Evolutionary conservation across 1,139 yeast species (phyloP).

Genomic region (Lodderomyces elongisporus): DNA sequence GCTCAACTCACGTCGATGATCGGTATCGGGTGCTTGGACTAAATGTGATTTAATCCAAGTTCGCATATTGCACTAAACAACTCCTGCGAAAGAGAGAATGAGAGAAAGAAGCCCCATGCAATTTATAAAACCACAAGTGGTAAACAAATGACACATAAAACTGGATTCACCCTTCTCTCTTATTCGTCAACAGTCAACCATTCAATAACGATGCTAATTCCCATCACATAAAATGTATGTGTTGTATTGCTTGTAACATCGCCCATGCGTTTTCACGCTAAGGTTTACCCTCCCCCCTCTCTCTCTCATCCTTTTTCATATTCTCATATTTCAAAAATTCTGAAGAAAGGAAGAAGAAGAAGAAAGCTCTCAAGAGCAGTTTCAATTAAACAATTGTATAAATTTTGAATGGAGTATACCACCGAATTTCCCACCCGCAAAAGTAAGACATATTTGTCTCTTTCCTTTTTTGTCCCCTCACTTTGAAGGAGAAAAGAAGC

Average conservation of each 20-base stretch:
- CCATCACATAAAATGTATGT: conserved; percentile 36
- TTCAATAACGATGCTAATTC: conserved; percentile 67
- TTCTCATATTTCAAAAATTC: too few species aligned
- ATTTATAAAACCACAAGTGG: too few species aligned
- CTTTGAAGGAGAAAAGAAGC: too few species aligned
- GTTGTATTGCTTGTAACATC: conserved; percentile 60
- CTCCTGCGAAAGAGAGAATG: too few species aligned
- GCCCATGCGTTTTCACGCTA: conserved; percentile 70
- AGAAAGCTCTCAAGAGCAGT: conserved; percentile 62
- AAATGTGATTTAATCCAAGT: conserved; percentile 22
- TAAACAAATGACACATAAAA: too few species aligned
- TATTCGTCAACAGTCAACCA: conserved; percentile 46
- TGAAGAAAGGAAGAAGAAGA: too few species aligned
- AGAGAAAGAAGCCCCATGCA: too few species aligned
- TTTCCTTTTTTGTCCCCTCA: too few species aligned
- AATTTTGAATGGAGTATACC: conserved; percentile 64
- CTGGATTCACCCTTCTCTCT: too few species aligned
- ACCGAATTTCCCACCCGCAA: conserved; percentile 84
- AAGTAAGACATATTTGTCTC: conserved; percentile 10
- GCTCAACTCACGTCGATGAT: conserved; percentile 55
- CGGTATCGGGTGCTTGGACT: conserved; percentile 72
- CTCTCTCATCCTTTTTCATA: too few species aligned
- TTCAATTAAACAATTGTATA: too few species aligned
- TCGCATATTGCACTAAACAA: conserved; percentile 80
- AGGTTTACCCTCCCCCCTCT: too few species aligned